phyloP scores from a whole-genome alignment of 176 grass and related monocot genomes.

The Hyparrhenia diplandra region DNA sequence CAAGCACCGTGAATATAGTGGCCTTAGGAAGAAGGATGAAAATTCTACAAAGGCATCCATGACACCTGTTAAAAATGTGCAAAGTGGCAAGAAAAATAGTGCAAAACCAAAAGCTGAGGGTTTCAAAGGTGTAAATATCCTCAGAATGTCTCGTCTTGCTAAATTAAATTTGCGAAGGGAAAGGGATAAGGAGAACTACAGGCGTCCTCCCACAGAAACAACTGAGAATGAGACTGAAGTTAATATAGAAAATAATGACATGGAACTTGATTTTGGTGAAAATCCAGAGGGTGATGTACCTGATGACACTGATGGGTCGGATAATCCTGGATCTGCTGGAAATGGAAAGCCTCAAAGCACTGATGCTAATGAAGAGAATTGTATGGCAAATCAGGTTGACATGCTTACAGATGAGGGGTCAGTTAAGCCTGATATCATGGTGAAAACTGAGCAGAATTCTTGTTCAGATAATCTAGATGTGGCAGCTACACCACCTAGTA shows the following conservation, averaged over 20 bases:
- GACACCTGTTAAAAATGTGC: conserved; percentile 75
- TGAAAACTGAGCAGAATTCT: conserved; percentile 47
- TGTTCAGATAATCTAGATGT: conserved; percentile 50
- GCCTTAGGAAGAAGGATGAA: conserved; percentile 57
- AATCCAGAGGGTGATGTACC: conserved; percentile 69
- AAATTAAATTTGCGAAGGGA: conserved; percentile 95
- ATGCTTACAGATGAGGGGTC: conserved; percentile 49
- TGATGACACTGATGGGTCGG: conserved; percentile 71
- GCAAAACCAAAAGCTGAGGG: conserved; percentile 56
- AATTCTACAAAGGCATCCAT: conserved; percentile 50
- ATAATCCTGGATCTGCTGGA: conserved; percentile 46
- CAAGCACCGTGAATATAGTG: conserved; percentile 50
- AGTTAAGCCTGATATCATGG: conserved; percentile 31
- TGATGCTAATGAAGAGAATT: conserved; percentile 59
- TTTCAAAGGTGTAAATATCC: conserved; percentile 71
- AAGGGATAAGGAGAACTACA: conserved; percentile 90
- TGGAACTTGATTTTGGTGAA: conserved; percentile 97
- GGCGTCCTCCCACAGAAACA: conserved; percentile 54
- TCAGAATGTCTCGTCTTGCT: conserved; percentile 89
- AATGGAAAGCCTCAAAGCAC: conserved; percentile 43
- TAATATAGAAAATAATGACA: conserved; percentile 83
- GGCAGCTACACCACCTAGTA: conserved; percentile 57
- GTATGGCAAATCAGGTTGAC: conserved; percentile 52
- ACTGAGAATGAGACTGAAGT: conserved; percentile 65
- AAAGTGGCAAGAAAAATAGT: conserved; percentile 55